Conservation (phyloP, 2,329 filamentous ascomycete species). For the Ophiocordyceps sinensis region DNA sequence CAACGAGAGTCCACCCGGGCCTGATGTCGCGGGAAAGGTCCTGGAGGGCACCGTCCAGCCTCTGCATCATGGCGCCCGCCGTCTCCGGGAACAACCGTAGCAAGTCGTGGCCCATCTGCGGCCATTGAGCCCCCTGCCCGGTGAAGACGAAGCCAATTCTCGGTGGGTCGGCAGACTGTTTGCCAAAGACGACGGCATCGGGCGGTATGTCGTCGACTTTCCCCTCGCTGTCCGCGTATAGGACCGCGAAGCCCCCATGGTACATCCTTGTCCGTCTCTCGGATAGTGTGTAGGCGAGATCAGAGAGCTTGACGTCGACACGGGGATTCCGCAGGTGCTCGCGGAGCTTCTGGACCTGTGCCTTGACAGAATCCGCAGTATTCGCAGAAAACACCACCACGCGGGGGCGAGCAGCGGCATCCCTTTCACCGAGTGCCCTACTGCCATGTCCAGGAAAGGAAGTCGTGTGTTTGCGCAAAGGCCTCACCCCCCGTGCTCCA, state of each 20-base stretch:
- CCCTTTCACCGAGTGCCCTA: no score
- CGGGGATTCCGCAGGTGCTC: background rate
- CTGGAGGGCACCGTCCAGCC: conserved; percentile 3
- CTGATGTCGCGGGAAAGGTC: conserved; percentile 5
- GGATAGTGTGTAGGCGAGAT: background rate
- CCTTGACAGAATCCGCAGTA: background rate
- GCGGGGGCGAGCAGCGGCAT: background rate
- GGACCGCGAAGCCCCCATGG: background rate
- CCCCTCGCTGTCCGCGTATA: background rate
- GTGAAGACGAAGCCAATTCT: conserved; percentile 20
- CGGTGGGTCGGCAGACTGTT: conserved; percentile 8
- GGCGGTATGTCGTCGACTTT: no score
- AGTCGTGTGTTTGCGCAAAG: no score
- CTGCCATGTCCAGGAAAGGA: background rate
- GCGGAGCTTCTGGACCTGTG: background rate
- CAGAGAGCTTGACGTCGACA: background rate
- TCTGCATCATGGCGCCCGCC: background rate
- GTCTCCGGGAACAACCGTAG: conserved; percentile 9
- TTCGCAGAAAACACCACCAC: conserved; percentile 1
- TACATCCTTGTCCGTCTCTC: background rate
- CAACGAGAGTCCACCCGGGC: conserved; percentile 12
- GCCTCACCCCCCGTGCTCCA: no score
- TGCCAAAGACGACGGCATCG: conserved; percentile 8
- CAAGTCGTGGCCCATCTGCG: conserved; percentile 21
- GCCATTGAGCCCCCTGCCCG: conserved; percentile 31